A percentile compares a stretch with the other conserved stretches of the same genome.
These are phyloP conservation scores for Galerina marginata DNA, from an alignment of 768 basidiomycete genomes.

Conservation along the genomic window DNA sequence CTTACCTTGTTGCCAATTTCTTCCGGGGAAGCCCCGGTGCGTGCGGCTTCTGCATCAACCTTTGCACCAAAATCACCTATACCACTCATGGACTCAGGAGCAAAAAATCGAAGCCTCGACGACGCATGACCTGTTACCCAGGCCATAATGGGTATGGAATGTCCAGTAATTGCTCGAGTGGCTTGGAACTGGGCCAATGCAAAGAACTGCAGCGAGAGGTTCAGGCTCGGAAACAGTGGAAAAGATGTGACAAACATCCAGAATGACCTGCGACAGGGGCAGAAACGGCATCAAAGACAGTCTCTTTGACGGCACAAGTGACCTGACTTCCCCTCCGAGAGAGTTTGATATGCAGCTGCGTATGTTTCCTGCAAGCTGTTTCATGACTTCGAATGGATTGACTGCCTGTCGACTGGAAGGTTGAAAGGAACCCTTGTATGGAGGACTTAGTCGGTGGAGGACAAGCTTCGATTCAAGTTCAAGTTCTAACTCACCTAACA, in stretches of 20 bases:
- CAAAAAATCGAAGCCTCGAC: neutral
- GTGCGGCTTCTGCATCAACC: slow-evolving; percentile 13
- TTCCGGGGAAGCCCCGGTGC: neutral
- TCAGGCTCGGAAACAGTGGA: neutral
- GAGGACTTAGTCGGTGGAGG: neutral
- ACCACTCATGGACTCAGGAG: slow-evolving; percentile 10
- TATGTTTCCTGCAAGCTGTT: neutral
- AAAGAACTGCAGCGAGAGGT: slow-evolving; percentile 3
- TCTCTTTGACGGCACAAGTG: neutral
- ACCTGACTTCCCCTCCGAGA: neutral
- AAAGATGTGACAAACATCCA: neutral
- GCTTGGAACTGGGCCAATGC: neutral
- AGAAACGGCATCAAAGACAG: neutral
- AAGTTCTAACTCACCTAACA: neutral
- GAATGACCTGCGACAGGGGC: neutral
- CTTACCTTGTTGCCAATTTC: slow-evolving; percentile 10
- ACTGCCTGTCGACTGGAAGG: neutral
- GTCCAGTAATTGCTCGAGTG: slow-evolving; percentile 9
- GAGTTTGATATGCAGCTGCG: neutral
- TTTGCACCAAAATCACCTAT: slow-evolving; percentile 6
- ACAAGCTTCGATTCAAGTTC: neutral
- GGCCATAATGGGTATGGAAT: slow-evolving; percentile 8
- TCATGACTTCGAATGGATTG: neutral
- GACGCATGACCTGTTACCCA: slow-evolving; percentile 10
- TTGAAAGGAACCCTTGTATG: neutral